These are phyloP conservation scores for Prunus persica DNA, from an alignment of 306 rosid genomes.

Conservation along the genomic window DNA sequence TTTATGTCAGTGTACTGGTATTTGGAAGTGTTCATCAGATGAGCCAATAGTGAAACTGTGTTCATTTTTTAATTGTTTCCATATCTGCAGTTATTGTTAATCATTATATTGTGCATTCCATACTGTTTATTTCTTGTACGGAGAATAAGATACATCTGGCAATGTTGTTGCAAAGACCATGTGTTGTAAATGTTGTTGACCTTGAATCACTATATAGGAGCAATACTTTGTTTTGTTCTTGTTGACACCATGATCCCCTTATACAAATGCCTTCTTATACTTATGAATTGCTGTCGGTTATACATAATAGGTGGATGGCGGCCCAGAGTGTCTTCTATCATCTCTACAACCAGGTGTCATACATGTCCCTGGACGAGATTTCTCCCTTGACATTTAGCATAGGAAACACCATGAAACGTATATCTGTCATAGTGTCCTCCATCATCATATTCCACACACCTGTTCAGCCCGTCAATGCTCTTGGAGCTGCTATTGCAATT, in stretches of 20 bases:
- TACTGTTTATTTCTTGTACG: neutral
- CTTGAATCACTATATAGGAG: neutral
- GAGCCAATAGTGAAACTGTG: neutral
- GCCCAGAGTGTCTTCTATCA: constrained; percentile 97
- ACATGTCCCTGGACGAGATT: constrained; percentile 96
- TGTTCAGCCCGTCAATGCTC: constrained; percentile 90
- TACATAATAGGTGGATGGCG: constrained; percentile 76
- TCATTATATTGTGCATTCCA: neutral
- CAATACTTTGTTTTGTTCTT: neutral
- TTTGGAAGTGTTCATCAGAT: neutral
- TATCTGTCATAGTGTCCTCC: constrained; percentile 90
- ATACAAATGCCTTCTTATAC: constrained; percentile 6
- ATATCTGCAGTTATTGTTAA: neutral
- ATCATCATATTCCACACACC: constrained; percentile 94
- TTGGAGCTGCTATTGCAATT: constrained; percentile 93
- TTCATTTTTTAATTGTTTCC: neutral
- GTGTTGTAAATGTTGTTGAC: constrained; percentile 13
- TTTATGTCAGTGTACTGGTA: neutral
- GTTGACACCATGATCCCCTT: neutral
- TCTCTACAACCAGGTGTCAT: constrained; percentile 93
- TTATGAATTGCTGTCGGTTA: constrained; percentile 15
- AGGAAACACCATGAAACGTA: constrained; percentile 99
- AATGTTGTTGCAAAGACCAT: neutral
- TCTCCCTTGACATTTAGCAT: constrained; percentile 95
- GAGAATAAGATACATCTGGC: neutral